A percentile compares a stretch with the other conserved stretches of the same genome.
Conservation (phyloP, 371 early-diverging fungal species). For the Capillidium heterosporum region DNA sequence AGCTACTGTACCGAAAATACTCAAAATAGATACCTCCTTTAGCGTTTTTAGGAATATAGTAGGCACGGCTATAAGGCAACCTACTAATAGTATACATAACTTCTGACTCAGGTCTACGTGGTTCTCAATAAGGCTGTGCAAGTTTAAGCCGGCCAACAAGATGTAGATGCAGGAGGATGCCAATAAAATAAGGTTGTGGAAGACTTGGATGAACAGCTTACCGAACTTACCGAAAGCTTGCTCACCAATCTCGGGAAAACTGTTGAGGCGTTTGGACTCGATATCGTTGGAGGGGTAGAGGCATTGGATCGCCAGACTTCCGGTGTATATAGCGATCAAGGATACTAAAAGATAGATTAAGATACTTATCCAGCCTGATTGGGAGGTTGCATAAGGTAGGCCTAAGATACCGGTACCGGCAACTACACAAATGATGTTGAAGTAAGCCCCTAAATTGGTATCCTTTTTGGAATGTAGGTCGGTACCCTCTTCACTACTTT, state of each 20-base stretch:
- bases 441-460: slow-evolving; percentile 16
- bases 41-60: slow-evolving; percentile 44
- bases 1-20: background rate
- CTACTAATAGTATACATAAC: slow-evolving; percentile 33
- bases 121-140: slow-evolving; percentile 26
- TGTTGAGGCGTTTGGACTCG: slow-evolving; percentile 17
- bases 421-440: slow-evolving; percentile 14
- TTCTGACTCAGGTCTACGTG: slow-evolving; percentile 17
- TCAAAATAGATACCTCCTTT: slow-evolving; percentile 40
- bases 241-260: slow-evolving; percentile 34
- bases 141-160: slow-evolving; percentile 48
- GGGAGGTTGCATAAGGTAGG: slow-evolving; percentile 48
- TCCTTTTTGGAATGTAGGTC: slow-evolving; percentile 18
- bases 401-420: slow-evolving; percentile 16
- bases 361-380: slow-evolving; percentile 9
- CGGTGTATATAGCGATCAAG: background rate
- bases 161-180: slow-evolving; percentile 62
- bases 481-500: too few relatives aligned
- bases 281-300: slow-evolving; percentile 30
- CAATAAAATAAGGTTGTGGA: slow-evolving; percentile 42
- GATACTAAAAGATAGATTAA: background rate
- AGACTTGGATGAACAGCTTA: slow-evolving; percentile 29
- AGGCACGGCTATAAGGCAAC: slow-evolving; percentile 33
- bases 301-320: slow-evolving; percentile 24
- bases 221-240: slow-evolving; percentile 44